Base-by-base conservation (phyloP, 176 grass and related monocot species). In the Lolium perenne region DNA sequence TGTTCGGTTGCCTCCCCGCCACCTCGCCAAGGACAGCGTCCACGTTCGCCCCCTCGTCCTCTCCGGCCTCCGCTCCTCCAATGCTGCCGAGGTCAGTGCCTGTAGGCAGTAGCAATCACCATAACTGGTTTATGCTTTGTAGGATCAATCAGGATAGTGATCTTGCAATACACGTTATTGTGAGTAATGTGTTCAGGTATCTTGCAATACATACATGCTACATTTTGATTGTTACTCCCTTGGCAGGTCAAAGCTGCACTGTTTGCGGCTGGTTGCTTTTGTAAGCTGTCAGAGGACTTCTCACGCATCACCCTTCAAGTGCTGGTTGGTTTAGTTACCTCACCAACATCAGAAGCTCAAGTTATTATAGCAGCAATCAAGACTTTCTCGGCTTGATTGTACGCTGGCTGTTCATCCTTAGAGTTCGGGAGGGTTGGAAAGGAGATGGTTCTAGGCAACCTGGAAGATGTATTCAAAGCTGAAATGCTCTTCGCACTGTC, bases 371-470 rank as follows among this genome's bases (percentile, higher is more conserved):
- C 81, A 75, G 96, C 91, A 57, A 85, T 91, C 80, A 92, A 61
- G 79, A 79, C 88, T 90, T 86, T 94, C 23, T 91, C 86, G 32
- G 81, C 81, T 95, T 82, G 89, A 82, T 48, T 98, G 91, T 86
- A 86, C 86, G 54, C 78, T 91, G 86, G 76, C 66, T 84, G 71
- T 94, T 92, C n/a, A 82, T 90, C 71, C 80, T 58, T 85, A 91
- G 84, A 87, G 87, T 94, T 92, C 91, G 94, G 64, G 87, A 92
- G 93, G n/a, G 93, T 88, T 74, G 93, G 96, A 74, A 95, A 87
- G 71, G 64, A 80, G 57, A 59, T 89, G 38, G 48, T 98, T 77
- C 56, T 84, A 35, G 84, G 88, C 66, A 38, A 86, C 61, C 68
- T 93, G 12, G 76, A 35, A 35, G 32, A 35, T 35, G 32, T 35